These are phyloP conservation scores for Curvularia spicifera DNA, from an alignment of 2,329 filamentous ascomycete species.

Conservation along the genomic window DNA sequence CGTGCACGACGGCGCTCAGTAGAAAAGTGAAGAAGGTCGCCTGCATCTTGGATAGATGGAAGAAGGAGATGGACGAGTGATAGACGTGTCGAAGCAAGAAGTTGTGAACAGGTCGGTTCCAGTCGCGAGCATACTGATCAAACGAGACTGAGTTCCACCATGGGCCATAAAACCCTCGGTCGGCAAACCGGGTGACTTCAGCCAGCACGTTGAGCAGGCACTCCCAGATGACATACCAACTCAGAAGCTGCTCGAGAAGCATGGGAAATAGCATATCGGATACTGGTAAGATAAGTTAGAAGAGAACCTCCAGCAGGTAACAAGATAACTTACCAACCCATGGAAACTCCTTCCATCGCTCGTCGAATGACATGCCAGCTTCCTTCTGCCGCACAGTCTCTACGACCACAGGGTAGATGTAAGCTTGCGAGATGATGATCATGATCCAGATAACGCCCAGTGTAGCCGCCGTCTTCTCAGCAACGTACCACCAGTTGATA, in stretches of 20 bases:
- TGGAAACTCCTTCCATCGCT: constrained; percentile 71
- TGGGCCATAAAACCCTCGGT: constrained; percentile 69
- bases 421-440: constrained; percentile 78
- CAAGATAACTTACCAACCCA: constrained; percentile 59
- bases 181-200: constrained; percentile 77
- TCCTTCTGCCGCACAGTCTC: constrained; percentile 72
- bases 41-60: constrained; percentile 71
- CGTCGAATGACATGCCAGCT: constrained; percentile 63
- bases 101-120: constrained; percentile 81
- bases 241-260: constrained; percentile 76
- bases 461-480: constrained; percentile 72
- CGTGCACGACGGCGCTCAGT: constrained; percentile 73
- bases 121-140: constrained; percentile 80
- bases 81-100: constrained; percentile 82
- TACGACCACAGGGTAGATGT: constrained; percentile 77
- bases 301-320: background rate
- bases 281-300: constrained; percentile 43
- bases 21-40: constrained; percentile 80
- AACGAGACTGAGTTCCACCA: constrained; percentile 65
- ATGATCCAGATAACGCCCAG: constrained; percentile 78
- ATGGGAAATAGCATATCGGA: constrained; percentile 78
- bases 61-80: constrained; percentile 75
- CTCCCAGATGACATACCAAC: constrained; percentile 83
- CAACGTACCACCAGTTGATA: constrained; percentile 77
- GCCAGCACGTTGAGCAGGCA: constrained; percentile 73